Evolutionary conservation across 495 filamentous ascomycete species (phyloP), one percentile per base, ranked within the genome.

Genomic region (Trichoderma reesei): DNA sequence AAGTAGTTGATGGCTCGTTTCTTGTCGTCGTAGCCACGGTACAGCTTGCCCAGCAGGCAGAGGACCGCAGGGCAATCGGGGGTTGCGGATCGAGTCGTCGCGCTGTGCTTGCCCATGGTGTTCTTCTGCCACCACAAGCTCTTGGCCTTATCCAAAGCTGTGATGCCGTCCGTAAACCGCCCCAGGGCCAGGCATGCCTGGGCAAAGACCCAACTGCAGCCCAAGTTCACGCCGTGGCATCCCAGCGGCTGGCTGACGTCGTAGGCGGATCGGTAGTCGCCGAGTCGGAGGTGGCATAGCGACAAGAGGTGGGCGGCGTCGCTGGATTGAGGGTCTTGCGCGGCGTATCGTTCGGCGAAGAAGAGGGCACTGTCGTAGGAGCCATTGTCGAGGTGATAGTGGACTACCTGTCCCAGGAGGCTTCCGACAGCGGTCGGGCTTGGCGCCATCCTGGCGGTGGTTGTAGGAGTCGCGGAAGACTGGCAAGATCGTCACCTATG

Each of bases 301-400:
- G 90, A 85, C 16, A 96, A 78, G 16, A 98, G 85, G 74, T 94
- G 93, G 42, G 84, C 79, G 7, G 90, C 86, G 74, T 98, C 94
- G 51, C 84, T 81, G 39, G 85, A 86, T 63, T 87, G 84, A 18
- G 85, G 85, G 65, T 98, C 94, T 68, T 90, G 86, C 41, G 92
- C 92, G 60, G 86, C 81, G 5, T 98, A 82, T 59, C 94, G 87
- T 61, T 91, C 90, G 60, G 94, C 88, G 46, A 96, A 86, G 76
- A 98, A 98, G 37, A 96, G 84, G 61, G 94, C 94, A 68, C 94
- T 97, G 39, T 89, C 83, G 67, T 88, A 80, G 37, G 92, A 82
- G 68, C 92, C 87, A 68, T 93, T 95, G 75, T 98, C 94, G 72
- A 98, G 85, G 71, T 96, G 87, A 76, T 98, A 96, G 75, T 91